phyloP scores from a whole-genome alignment of 2,329 filamentous ascomycete genomes.

The Kalaharituber pfeilii region DNA sequence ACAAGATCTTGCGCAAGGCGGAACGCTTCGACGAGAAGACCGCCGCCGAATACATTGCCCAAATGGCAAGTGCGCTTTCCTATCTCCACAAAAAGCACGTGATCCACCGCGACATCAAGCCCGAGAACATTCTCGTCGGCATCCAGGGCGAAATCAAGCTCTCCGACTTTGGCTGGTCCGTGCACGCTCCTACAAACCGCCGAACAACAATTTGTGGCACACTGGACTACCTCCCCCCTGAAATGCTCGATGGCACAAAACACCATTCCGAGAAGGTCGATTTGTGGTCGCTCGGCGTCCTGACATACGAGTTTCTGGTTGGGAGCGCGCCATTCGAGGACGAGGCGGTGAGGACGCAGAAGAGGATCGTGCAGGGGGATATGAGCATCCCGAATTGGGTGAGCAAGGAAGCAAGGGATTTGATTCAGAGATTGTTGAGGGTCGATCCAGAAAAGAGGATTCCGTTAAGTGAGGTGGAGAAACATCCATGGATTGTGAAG shows the following conservation, averaged over 20 bases:
- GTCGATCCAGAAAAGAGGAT: slow-evolving; percentile 89
- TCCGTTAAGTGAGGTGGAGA: slow-evolving; percentile 69
- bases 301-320: slow-evolving; percentile 92
- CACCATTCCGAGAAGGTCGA: slow-evolving; percentile 93
- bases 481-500: slow-evolving; percentile 93
- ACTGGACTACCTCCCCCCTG: slow-evolving; percentile 87
- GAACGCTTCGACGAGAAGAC: slow-evolving; percentile 71
- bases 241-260: slow-evolving; percentile 85
- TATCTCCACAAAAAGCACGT: slow-evolving; percentile 95
- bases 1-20: slow-evolving; percentile 68
- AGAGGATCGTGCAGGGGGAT: slow-evolving; percentile 71
- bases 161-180: slow-evolving; percentile 95
- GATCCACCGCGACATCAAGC: slow-evolving; percentile 95
- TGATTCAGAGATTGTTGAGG: slow-evolving; percentile 85
- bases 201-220: slow-evolving; percentile 94
- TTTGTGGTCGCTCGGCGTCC: slow-evolving; percentile 82
- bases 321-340: slow-evolving; percentile 96
- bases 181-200: slow-evolving; percentile 88
- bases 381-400: slow-evolving; percentile 88
- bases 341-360: slow-evolving; percentile 81
- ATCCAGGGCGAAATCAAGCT: slow-evolving; percentile 98
- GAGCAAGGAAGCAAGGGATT: slow-evolving; percentile 71
- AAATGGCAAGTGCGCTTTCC: slow-evolving; percentile 75
- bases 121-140: slow-evolving; percentile 88
- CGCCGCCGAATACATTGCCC: slow-evolving; percentile 65